Percentiles rank a stretch among this genome's conserved stretches.
Conservation (phyloP, 352 stramenopile species). For the Phytophthora hibernalis region DNA sequence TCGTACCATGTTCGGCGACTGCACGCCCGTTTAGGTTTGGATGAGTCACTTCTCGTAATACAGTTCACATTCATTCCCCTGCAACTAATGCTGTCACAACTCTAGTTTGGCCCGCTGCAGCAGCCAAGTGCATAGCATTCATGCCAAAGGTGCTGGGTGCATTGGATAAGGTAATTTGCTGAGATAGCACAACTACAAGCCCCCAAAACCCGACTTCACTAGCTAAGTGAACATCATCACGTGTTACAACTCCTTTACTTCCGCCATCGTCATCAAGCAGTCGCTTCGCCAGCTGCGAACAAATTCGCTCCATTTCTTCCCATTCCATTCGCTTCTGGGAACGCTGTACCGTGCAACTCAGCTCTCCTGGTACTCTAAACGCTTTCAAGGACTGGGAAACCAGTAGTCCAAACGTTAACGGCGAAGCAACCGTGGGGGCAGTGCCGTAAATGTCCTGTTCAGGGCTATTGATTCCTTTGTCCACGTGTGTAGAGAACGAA, state of each 20-base stretch:
- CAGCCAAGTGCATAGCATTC: constrained; percentile 62
- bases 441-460: not conserved
- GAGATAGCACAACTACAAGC: constrained; percentile 46
- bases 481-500: not conserved
- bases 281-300: constrained; percentile 39
- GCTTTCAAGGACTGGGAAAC: constrained; percentile 35
- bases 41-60: constrained; percentile 9
- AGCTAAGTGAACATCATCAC: constrained; percentile 54
- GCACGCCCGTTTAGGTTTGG: constrained; percentile 9
- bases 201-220: constrained; percentile 60
- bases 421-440: constrained; percentile 36
- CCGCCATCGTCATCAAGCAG: constrained; percentile 42
- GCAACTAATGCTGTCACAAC: constrained; percentile 52
- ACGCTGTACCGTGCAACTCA: constrained; percentile 21
- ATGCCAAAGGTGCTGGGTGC: constrained; percentile 40
- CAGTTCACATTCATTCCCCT: constrained; percentile 68
- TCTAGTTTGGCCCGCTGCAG: constrained; percentile 52
- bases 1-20: constrained; percentile 14
- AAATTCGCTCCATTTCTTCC: constrained; percentile 50
- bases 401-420: constrained; percentile 58
- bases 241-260: constrained; percentile 58
- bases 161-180: constrained; percentile 59
- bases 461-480: not conserved
- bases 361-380: constrained; percentile 40
- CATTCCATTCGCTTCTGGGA: constrained; percentile 42